Conservation (phyloP, 2,329 filamentous ascomycete species). For the Talaromyces albobiverticillius region DNA sequence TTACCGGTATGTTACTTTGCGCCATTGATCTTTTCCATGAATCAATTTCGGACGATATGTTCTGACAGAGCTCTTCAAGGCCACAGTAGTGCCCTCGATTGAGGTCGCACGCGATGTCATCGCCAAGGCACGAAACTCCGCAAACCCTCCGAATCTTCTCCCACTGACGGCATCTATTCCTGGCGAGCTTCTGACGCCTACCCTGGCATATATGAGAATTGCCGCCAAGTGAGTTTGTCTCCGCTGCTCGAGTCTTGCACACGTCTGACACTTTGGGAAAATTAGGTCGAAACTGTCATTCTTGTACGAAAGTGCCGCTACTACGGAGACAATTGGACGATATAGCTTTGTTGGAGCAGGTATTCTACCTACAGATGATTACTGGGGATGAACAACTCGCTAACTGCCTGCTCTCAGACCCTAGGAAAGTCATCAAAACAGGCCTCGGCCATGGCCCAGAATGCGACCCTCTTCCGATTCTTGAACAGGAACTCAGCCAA, state of each 20-base stretch:
- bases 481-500: conserved; percentile 76
- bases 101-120: conserved; percentile 59
- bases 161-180: conserved; percentile 81
- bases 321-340: conserved; percentile 84
- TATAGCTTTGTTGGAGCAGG: conserved; percentile 94
- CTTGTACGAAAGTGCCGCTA: conserved; percentile 90
- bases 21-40: not conserved
- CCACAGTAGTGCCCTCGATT: conserved; percentile 58
- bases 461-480: conserved; percentile 76
- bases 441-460: conserved; percentile 83
- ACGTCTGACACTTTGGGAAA: not conserved
- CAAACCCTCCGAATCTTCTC: conserved; percentile 70
- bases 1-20: not conserved
- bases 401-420: conserved; percentile 41
- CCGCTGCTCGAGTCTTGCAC: not conserved
- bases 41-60: not conserved
- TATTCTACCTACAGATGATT: conserved; percentile 23
- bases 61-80: conserved; percentile 31
- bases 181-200: conserved; percentile 90
- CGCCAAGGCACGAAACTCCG: conserved; percentile 47
- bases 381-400: not conserved
- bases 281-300: conserved; percentile 74
- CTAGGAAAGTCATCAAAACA: conserved; percentile 77
- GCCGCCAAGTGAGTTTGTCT: conserved; percentile 61
- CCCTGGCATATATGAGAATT: conserved; percentile 91